These are phyloP conservation scores for Linderniella brevidens DNA, from an alignment of 257 asterid genomes.

Conservation along the genomic window DNA sequence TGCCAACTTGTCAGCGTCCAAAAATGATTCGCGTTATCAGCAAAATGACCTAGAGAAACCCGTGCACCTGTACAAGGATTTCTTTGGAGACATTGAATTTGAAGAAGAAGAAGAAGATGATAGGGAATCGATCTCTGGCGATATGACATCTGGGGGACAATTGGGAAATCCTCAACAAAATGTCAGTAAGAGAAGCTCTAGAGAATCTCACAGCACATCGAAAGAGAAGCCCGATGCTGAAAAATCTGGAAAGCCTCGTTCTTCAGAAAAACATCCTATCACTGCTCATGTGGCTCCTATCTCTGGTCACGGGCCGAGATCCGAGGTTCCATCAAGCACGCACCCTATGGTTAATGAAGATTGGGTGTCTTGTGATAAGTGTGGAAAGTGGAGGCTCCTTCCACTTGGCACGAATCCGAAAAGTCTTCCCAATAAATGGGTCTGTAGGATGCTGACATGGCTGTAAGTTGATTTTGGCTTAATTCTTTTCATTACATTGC, in stretches of 20 bases:
- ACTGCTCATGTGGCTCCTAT: conserved; percentile 25
- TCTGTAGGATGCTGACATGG: conserved; percentile 90
- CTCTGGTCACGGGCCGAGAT: conserved; percentile 25
- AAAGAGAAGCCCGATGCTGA: conserved; percentile 29
- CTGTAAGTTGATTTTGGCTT: conserved; percentile 46
- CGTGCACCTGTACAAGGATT: conserved; percentile 47
- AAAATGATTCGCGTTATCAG: conserved; percentile 28
- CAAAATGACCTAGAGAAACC: conserved; percentile 37
- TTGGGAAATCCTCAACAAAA: conserved; percentile 28
- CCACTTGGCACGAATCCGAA: conserved; percentile 77
- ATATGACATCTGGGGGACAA: conserved; percentile 28
- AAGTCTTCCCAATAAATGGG: conserved; percentile 86
- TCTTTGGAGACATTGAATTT: conserved; percentile 63
- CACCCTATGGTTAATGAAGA: conserved; percentile 61
- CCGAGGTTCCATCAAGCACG: conserved; percentile 35
- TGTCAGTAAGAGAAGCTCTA: conserved; percentile 20
- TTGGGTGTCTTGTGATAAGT: conserved; percentile 89
- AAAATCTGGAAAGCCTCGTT: conserved; percentile 24
- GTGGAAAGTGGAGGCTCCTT: conserved; percentile 81
- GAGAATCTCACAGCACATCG: conserved; percentile 19
- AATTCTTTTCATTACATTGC: background rate
- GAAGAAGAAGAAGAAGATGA: conserved; percentile 48
- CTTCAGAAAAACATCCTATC: conserved; percentile 20
- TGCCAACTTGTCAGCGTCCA: conserved; percentile 17
- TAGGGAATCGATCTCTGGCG: conserved; percentile 43